These are phyloP conservation scores for Rehmannia glutinosa DNA, from an alignment of 257 asterid genomes.

Conservation along the genomic window DNA sequence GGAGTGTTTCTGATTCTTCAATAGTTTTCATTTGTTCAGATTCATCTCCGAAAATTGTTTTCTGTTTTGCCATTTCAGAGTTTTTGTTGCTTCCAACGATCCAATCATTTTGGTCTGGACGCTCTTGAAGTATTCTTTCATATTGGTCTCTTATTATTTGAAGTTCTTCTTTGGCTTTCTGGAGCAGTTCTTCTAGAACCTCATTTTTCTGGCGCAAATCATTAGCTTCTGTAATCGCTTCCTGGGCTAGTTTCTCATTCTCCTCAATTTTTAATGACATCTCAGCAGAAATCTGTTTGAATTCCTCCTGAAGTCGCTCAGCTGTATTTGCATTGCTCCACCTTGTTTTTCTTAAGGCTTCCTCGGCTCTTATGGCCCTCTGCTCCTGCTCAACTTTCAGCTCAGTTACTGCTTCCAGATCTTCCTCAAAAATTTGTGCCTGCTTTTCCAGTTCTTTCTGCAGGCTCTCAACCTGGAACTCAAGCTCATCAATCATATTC, in stretches of 20 bases:
- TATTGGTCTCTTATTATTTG: conserved; percentile 34
- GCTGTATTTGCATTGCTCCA: conserved; percentile 44
- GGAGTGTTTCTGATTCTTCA: conserved; percentile 33
- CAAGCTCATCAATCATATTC: conserved; percentile 48
- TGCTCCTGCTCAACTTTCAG: conserved; percentile 65
- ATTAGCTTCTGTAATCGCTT: conserved; percentile 53
- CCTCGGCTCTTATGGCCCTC: conserved; percentile 79
- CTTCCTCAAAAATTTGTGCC: conserved; percentile 50
- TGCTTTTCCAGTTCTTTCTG: conserved; percentile 64
- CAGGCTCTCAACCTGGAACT: conserved; percentile 52
- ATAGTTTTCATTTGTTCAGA: conserved; percentile 20
- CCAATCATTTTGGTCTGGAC: conserved; percentile 18
- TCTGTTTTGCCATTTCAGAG: conserved; percentile 6
- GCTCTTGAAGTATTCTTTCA: conserved; percentile 34
- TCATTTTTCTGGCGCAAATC: conserved; percentile 52
- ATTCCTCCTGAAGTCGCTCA: conserved; percentile 65
- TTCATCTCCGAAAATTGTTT: conserved; percentile 2
- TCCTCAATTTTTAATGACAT: conserved; percentile 56
- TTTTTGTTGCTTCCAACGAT: background rate
- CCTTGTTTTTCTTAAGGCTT: conserved; percentile 55
- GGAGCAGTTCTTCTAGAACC: conserved; percentile 56
- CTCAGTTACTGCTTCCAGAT: conserved; percentile 42
- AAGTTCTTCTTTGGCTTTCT: conserved; percentile 49
- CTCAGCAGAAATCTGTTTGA: conserved; percentile 57
- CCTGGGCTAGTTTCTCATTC: conserved; percentile 50